These are phyloP conservation scores for Calonectria naviculata DNA, from an alignment of 2,329 filamentous ascomycete species.

Conservation along the genomic window DNA sequence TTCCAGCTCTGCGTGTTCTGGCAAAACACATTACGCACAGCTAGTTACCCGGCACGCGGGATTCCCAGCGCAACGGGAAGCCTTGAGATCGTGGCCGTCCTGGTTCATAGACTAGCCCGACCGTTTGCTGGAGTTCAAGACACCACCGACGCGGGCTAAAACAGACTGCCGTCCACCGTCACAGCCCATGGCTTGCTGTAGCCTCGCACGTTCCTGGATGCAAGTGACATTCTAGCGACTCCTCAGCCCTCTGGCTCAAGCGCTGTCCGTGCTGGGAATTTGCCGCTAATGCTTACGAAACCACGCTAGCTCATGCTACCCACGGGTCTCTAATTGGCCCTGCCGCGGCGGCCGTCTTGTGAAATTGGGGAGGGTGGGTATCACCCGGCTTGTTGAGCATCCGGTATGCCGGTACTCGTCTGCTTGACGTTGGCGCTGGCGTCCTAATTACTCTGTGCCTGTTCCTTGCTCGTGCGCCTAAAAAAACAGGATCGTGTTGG, in stretches of 20 bases:
- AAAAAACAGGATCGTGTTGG: slow-evolving; percentile 8
- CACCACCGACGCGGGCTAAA: slow-evolving; percentile 39
- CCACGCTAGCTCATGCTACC: slow-evolving; percentile 30
- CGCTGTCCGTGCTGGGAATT: slow-evolving; percentile 30
- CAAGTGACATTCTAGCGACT: slow-evolving; percentile 41
- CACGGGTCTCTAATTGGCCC: slow-evolving; percentile 20
- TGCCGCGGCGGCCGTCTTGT: slow-evolving; percentile 20
- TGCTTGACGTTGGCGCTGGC: slow-evolving; percentile 22
- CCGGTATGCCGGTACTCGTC: slow-evolving; percentile 41
- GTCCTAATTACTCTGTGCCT: slow-evolving; percentile 23
- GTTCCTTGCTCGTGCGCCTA: slow-evolving; percentile 10
- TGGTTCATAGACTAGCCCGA: slow-evolving; percentile 34
- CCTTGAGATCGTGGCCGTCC: slow-evolving; percentile 40
- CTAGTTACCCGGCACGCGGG: slow-evolving; percentile 37
- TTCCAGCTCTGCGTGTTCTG: slow-evolving; percentile 13
- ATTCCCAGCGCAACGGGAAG: slow-evolving; percentile 41
- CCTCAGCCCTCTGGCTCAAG: slow-evolving; percentile 34
- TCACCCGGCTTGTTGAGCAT: slow-evolving; percentile 40
- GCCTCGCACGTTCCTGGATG: slow-evolving; percentile 45
- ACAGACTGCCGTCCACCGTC: slow-evolving; percentile 40
- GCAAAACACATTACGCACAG: slow-evolving; percentile 21
- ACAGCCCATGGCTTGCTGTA: slow-evolving; percentile 44
- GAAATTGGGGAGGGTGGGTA: slow-evolving; percentile 37
- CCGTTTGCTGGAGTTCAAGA: slow-evolving; percentile 39
- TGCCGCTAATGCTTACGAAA: slow-evolving; percentile 33